phyloP scores from a whole-genome alignment of 1,139 yeast species.

The Candida dubliniensis region DNA sequence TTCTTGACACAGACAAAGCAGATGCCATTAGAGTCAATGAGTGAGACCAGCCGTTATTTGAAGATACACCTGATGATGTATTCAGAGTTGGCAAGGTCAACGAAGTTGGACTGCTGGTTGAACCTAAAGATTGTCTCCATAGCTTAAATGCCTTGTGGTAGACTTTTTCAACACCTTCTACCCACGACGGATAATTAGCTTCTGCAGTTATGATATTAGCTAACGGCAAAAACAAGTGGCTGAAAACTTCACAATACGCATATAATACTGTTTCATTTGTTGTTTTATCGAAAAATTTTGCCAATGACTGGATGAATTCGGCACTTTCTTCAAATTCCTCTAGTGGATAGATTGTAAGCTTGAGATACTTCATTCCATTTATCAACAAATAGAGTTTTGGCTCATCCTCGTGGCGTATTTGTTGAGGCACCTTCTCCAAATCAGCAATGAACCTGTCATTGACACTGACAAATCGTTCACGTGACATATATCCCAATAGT shows the following conservation, averaged over 20 bases:
- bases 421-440: slow-evolving; percentile 72
- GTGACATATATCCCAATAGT: slow-evolving; percentile 87
- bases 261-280: slow-evolving; percentile 62
- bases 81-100: slow-evolving; percentile 5
- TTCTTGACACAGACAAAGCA: slow-evolving; percentile 77
- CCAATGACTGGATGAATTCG: slow-evolving; percentile 80
- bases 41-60: slow-evolving; percentile 63
- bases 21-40: slow-evolving; percentile 73
- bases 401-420: slow-evolving; percentile 57
- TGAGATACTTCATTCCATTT: slow-evolving; percentile 86
- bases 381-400: slow-evolving; percentile 73
- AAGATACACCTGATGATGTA: slow-evolving; percentile 4
- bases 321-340: slow-evolving; percentile 92
- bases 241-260: slow-evolving; percentile 84
- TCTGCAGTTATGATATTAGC: slow-evolving; percentile 91
- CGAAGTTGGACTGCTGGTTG: slow-evolving; percentile 5
- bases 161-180: slow-evolving; percentile 68
- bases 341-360: slow-evolving; percentile 77
- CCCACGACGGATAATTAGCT: slow-evolving; percentile 95
- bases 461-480: slow-evolving; percentile 76
- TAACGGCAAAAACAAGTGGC: slow-evolving; percentile 72
- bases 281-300: slow-evolving; percentile 74
- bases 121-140: slow-evolving; percentile 26
- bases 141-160: slow-evolving; percentile 49
- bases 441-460: slow-evolving; percentile 94